Evolutionary conservation across 441 rosid genomes (phyloP).

Genomic region (Eutrema salsugineum): DNA sequence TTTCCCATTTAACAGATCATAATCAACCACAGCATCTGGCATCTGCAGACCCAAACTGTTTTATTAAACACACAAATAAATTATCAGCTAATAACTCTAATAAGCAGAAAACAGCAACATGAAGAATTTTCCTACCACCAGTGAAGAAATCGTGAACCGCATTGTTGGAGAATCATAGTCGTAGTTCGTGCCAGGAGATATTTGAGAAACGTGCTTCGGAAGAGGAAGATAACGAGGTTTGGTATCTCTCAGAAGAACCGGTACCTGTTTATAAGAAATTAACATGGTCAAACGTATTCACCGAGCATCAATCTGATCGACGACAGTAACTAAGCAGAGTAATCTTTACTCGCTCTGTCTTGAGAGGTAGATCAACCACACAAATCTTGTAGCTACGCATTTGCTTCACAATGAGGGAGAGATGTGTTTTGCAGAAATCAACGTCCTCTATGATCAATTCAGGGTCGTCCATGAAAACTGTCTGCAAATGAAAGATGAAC

Average conservation of each 20-base stretch:
- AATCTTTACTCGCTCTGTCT: conserved; percentile 48
- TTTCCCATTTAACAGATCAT: conserved; percentile 68
- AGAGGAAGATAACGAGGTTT: conserved; percentile 77
- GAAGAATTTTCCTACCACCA: conserved; percentile 59
- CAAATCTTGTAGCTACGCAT: conserved; percentile 54
- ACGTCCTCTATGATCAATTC: conserved; percentile 66
- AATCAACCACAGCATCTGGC: conserved; percentile 98
- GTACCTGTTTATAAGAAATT: conserved; percentile 43
- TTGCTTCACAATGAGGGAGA: conserved; percentile 61
- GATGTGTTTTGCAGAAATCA: conserved; percentile 79
- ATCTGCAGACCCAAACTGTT: conserved; percentile 43
- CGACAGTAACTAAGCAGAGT: conserved; percentile 1
- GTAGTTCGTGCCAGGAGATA: conserved; percentile 84
- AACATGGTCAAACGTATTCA: conserved; percentile 10
- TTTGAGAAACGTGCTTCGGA: conserved; percentile 71
- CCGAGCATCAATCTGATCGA: conserved; percentile 3
- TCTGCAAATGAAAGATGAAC: conserved; percentile 44
- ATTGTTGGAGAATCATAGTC: conserved; percentile 71
- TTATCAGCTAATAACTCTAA: neutral
- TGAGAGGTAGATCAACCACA: conserved; percentile 74
- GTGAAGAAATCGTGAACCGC: conserved; percentile 91
- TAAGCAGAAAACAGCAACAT: neutral
- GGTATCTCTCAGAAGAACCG: conserved; percentile 55
- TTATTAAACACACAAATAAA: neutral
- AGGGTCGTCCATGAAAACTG: conserved; percentile 51